These are phyloP conservation scores for Wickerhamiella hasegawae DNA, from an alignment of 805 yeast species.

Conservation along the genomic window DNA sequence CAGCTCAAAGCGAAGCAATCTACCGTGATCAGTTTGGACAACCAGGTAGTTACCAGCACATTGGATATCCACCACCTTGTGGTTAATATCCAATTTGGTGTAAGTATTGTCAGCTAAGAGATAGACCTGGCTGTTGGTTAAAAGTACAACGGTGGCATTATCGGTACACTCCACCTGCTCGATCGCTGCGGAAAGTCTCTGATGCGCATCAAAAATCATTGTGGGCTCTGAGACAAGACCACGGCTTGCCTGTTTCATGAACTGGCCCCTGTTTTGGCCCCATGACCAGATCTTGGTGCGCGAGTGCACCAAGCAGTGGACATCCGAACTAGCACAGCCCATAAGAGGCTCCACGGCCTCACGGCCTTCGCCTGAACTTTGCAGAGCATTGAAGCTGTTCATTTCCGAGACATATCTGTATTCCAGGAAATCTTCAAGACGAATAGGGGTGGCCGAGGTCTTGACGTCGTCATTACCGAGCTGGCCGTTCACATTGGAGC, in stretches of 20 bases:
- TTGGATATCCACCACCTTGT: slow-evolving; percentile 3
- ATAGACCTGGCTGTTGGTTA: slow-evolving; percentile 6
- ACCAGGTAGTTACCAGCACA: slow-evolving; percentile 9
- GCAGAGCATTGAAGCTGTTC: slow-evolving; percentile 11
- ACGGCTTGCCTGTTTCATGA: slow-evolving; percentile 7
- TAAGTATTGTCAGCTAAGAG: slow-evolving; percentile 2
- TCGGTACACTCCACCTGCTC: slow-evolving; percentile 8
- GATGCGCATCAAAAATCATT: slow-evolving; percentile 3
- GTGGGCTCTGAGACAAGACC: slow-evolving; percentile 7
- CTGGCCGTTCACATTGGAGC: slow-evolving; percentile 12
- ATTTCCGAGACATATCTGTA: background rate
- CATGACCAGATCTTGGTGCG: slow-evolving; percentile 10
- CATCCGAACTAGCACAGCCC: slow-evolving; percentile 3
- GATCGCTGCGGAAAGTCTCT: slow-evolving; percentile 5
- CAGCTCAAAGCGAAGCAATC: background rate
- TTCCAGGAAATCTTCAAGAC: slow-evolving; percentile 8
- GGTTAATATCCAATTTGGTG: background rate
- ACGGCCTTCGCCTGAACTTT: background rate
- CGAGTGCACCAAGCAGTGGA: slow-evolving; percentile 4
- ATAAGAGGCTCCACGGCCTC: slow-evolving; percentile 5
- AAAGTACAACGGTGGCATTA: slow-evolving; percentile 8
- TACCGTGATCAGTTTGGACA: background rate
- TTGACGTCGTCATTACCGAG: slow-evolving; percentile 11
- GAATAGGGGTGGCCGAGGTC: slow-evolving; percentile 6
- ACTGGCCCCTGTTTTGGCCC: slow-evolving; percentile 16